These are phyloP conservation scores for Mercurialis annua DNA, from an alignment of 345 rosid genomes.

Conservation along the genomic window DNA sequence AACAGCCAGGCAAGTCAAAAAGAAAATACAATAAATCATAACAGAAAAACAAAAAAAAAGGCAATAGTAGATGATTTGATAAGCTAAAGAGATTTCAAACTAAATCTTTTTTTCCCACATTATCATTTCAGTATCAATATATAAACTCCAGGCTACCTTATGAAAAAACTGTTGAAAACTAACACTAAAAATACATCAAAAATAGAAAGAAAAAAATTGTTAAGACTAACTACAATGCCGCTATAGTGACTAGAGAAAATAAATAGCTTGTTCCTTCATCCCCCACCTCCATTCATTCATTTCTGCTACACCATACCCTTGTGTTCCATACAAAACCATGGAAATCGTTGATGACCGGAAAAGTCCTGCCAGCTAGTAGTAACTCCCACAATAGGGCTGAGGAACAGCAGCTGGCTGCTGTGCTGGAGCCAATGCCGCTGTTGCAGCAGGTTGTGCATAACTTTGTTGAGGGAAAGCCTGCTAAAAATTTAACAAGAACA, in stretches of 20 bases:
- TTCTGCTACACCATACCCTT: constrained; percentile 6
- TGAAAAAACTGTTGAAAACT: no score
- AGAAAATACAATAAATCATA: no score
- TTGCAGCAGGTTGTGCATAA: constrained; percentile 55
- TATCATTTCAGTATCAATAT: no score
- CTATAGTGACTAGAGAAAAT: not conserved
- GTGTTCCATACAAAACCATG: not conserved
- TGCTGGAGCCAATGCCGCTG: constrained; percentile 40
- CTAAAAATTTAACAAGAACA: constrained; percentile 19
- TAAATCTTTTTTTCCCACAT: not conserved
- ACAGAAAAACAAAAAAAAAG: no score
- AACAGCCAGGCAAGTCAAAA: no score
- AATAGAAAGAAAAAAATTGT: not conserved
- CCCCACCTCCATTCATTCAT: not conserved
- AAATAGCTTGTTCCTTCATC: not conserved
- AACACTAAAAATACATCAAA: not conserved
- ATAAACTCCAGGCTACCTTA: not conserved
- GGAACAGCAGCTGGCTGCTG: constrained; percentile 56
- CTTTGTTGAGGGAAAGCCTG: constrained; percentile 53
- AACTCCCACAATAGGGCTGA: constrained; percentile 60
- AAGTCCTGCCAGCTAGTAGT: constrained; percentile 33
- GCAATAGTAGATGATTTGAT: not conserved
- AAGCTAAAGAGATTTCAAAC: not conserved
- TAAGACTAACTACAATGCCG: not conserved
- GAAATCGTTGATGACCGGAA: not conserved